Evolutionary conservation across 352 stramenopile genomes (phyloP).

Genomic region (Phytophthora multivora): DNA sequence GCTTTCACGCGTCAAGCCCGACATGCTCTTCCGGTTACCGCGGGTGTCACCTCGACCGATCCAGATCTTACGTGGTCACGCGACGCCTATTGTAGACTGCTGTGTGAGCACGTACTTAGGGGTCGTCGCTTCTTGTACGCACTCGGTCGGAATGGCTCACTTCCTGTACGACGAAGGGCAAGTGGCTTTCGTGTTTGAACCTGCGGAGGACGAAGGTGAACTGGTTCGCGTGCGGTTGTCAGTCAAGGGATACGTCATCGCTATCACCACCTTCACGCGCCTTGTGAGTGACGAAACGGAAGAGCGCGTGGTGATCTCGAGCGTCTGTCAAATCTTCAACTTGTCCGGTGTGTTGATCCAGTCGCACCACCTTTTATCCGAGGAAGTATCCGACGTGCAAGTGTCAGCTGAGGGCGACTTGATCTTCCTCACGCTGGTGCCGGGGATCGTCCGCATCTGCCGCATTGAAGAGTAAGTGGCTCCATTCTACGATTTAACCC

Average conservation of each 20-base stretch:
- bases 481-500: neutral
- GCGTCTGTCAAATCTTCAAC: constrained; percentile 69
- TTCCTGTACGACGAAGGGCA: constrained; percentile 76
- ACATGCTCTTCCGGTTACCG: constrained; percentile 75
- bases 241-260: constrained; percentile 67
- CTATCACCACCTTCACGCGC: constrained; percentile 34
- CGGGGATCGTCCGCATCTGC: constrained; percentile 61
- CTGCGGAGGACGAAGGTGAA: constrained; percentile 24
- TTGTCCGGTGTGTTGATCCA: constrained; percentile 64
- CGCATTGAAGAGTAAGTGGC: constrained; percentile 80
- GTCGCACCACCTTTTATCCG: constrained; percentile 46
- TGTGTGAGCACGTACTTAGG: constrained; percentile 69
- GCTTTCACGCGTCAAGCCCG: constrained; percentile 71
- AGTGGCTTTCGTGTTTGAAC: constrained; percentile 71
- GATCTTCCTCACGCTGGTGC: constrained; percentile 64
- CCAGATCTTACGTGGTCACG: constrained; percentile 67
- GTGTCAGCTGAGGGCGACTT: constrained; percentile 76
- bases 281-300: constrained; percentile 1
- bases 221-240: constrained; percentile 59
- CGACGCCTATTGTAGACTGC: constrained; percentile 56
- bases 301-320: constrained; percentile 25
- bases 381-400: constrained; percentile 54
- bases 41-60: constrained; percentile 72
- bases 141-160: constrained; percentile 56
- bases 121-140: constrained; percentile 69